These are phyloP conservation scores for Chenopodium formosanum DNA, from an alignment of 148 eudicot species.

Conservation along the genomic window DNA sequence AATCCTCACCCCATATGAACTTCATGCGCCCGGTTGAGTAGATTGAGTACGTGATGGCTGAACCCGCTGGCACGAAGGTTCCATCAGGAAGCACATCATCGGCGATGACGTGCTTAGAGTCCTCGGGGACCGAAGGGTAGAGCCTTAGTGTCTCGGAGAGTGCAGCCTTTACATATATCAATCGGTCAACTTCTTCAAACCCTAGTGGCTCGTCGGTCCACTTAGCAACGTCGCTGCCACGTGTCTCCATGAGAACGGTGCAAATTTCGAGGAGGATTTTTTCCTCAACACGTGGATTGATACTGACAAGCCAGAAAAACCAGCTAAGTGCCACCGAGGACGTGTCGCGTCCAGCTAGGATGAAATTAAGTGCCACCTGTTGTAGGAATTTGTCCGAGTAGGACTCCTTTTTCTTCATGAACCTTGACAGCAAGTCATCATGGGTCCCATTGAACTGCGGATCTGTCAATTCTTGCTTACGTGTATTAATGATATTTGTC, in stretches of 20 bases:
- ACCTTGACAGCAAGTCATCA: slow-evolving; percentile 69
- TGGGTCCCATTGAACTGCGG: slow-evolving; percentile 35
- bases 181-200: slow-evolving; percentile 76
- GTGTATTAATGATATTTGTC: slow-evolving; percentile 55
- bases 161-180: slow-evolving; percentile 72
- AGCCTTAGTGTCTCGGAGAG: slow-evolving; percentile 80
- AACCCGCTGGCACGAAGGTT: slow-evolving; percentile 76
- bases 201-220: slow-evolving; percentile 70
- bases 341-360: slow-evolving; percentile 97
- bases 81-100: slow-evolving; percentile 83
- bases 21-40: slow-evolving; percentile 80
- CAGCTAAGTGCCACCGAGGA: slow-evolving; percentile 95
- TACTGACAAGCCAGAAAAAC: slow-evolving; percentile 76
- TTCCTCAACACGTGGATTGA: slow-evolving; percentile 55
- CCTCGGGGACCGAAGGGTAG: slow-evolving; percentile 87
- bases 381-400: slow-evolving; percentile 69
- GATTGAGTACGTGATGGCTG: slow-evolving; percentile 76
- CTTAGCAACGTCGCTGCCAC: slow-evolving; percentile 50
- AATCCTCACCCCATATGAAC: slow-evolving; percentile 83
- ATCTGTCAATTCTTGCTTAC: slow-evolving; percentile 60
- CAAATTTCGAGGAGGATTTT: slow-evolving; percentile 61
- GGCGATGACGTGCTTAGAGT: slow-evolving; percentile 64
- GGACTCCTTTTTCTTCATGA: slow-evolving; percentile 86
- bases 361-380: slow-evolving; percentile 75
- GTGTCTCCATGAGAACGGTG: slow-evolving; percentile 62